These are phyloP conservation scores for Spiromastix sp. DNA, from an alignment of 2,329 filamentous ascomycete genomes.

Conservation along the genomic window DNA sequence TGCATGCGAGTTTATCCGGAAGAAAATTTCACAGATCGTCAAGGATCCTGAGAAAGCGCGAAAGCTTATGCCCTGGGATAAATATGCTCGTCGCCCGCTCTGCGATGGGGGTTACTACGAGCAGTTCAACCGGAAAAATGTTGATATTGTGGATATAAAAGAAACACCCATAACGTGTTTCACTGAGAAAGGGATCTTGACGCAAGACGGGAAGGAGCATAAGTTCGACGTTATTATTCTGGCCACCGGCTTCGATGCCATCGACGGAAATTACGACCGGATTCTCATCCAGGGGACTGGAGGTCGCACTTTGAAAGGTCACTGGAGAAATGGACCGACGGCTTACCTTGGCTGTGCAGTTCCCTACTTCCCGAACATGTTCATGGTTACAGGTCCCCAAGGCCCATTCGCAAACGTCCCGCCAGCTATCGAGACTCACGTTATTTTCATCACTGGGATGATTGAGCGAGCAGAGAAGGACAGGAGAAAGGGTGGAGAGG, in stretches of 20 bases:
- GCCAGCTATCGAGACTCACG: background rate
- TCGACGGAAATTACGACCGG: constrained; percentile 26
- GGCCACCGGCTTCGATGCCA: constrained; percentile 32
- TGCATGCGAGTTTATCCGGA: constrained; percentile 46
- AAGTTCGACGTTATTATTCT: constrained; percentile 30
- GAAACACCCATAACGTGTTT: constrained; percentile 32
- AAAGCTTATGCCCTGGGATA: background rate
- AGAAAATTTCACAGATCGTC: constrained; percentile 42
- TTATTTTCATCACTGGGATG: background rate
- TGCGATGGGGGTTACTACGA: constrained; percentile 44
- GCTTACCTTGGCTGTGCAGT: constrained; percentile 34
- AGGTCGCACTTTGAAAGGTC: constrained; percentile 20
- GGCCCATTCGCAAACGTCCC: constrained; percentile 1
- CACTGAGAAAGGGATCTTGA: constrained; percentile 29
- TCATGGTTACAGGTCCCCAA: constrained; percentile 1
- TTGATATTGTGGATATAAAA: constrained; percentile 38
- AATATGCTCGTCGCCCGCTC: constrained; percentile 23
- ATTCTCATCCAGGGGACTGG: constrained; percentile 23
- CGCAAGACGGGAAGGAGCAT: constrained; percentile 25
- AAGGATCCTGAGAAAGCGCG: constrained; percentile 23
- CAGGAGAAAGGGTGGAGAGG: background rate
- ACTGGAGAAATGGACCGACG: constrained; percentile 24
- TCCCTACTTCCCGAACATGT: constrained; percentile 35
- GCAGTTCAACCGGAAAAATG: constrained; percentile 36
- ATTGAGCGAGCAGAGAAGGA: background rate